Evolutionary conservation across 2,329 filamentous ascomycete species (phyloP), one percentile per base, ranked within the genome.

Genomic region (Fusarium austroafricanum): DNA sequence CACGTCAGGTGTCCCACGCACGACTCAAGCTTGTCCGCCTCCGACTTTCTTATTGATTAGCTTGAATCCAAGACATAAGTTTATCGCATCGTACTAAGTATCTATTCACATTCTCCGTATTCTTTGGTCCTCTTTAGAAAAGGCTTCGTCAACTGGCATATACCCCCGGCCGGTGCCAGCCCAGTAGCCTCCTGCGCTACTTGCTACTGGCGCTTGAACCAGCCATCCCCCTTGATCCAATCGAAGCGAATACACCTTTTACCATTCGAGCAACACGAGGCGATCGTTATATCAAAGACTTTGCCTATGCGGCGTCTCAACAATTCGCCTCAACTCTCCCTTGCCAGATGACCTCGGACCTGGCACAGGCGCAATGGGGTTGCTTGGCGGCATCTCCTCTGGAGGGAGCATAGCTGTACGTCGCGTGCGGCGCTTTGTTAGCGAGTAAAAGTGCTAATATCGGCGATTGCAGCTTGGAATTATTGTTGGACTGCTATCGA

Each of bases 401-500:
- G 88, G 87, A 78, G 91, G 90, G 83, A 92, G 89, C 79, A 89
- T 94, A 80, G 90, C 89, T 80, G 91, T 92, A 84, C 70, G 89
- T 80, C 61, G 18, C 38, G 60, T 45, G 45, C 52, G 21, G 42
- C 26, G 18, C 43, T 42, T 29, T 37, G 20, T 33, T 17, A n/a
- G 28, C 17, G n/a, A 23, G 28, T 33, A 10, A 21, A 29, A 33
- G 45, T 63, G 46, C 70, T 76, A 70, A 77, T 68, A 18, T 29
- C 60, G 26, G 47, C 38, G 54, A 26, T 62, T 50, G 14, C 76
- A 96, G 93, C 87, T 98, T 76, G 96, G 96, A 75, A 94, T 99
- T 77, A 81, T 97, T 68, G 95, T 97, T 77, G 96, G 96, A 73
- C 87, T 99, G 69, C 79, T 97, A 72, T 98, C 95, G 60, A 97